Conservation (phyloP, 768 basidiomycete species). For the Macrolepiota albuminosa region DNA sequence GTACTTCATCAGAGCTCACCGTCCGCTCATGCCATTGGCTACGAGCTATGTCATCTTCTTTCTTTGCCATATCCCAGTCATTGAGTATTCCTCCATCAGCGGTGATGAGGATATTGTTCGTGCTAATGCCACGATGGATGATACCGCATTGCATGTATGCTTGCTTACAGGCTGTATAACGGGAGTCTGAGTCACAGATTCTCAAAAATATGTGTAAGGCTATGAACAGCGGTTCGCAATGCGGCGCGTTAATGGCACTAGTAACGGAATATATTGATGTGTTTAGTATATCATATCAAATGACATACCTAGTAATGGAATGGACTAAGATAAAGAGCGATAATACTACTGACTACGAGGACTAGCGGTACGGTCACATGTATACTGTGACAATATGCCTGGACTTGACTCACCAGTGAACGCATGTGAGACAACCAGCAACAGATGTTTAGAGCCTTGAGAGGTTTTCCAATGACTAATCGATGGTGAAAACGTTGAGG, state of each 20-base stretch:
- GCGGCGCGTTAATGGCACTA: no score
- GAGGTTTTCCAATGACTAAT: conserved; percentile 13
- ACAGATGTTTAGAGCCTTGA: conserved; percentile 15
- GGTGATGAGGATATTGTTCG: conserved; percentile 11
- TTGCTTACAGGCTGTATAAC: conserved; percentile 2
- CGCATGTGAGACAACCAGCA: conserved; percentile 18
- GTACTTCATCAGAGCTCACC: no score
- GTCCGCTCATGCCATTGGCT: not conserved
- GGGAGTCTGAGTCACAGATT: not conserved
- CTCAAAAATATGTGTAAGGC: not conserved
- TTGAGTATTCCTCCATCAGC: conserved; percentile 6
- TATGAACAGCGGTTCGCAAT: no score
- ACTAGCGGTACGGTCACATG: no score
- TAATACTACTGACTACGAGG: no score
- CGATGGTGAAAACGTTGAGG: conserved; percentile 18
- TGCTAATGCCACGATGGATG: conserved; percentile 12
- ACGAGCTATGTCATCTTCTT: not conserved
- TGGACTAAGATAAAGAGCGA: no score
- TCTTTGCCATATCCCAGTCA: conserved; percentile 14
- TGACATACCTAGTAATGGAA: no score
- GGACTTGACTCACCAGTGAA: conserved; percentile 15
- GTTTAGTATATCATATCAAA: no score
- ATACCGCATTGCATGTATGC: conserved; percentile 5
- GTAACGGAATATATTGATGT: no score
- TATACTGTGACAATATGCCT: no score